phyloP scores from a whole-genome alignment of 1,284 basidiomycete genomes.

The Fomitiporia mediterranea region DNA sequence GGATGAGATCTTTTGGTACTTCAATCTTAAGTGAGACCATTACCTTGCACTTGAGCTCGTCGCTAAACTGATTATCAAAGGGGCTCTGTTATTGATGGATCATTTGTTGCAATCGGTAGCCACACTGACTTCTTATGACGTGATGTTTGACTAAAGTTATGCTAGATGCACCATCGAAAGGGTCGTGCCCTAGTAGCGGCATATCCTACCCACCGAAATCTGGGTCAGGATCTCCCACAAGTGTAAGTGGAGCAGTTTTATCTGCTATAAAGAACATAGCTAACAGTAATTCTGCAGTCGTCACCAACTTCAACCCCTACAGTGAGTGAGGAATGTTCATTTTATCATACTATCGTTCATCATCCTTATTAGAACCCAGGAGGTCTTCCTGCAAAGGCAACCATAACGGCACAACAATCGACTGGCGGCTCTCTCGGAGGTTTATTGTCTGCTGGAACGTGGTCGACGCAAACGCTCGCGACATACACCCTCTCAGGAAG shows the following conservation, averaged over 20 bases:
- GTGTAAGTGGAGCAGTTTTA: conserved; percentile 20
- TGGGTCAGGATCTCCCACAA: conserved; percentile 28
- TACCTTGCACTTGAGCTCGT: not conserved
- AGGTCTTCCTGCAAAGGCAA: conserved; percentile 21
- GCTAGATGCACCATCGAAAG: conserved; percentile 47
- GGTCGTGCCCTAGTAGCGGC: conserved; percentile 51
- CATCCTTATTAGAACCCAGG: conserved; percentile 2
- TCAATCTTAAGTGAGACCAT: conserved; percentile 41
- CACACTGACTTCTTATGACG: not conserved
- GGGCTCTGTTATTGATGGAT: conserved; percentile 63
- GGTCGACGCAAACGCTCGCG: conserved; percentile 48
- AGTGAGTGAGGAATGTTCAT: conserved; percentile 2
- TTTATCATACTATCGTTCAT: not conserved
- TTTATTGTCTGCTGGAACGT: conserved; percentile 43
- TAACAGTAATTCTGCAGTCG: not conserved
- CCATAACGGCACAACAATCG: conserved; percentile 17
- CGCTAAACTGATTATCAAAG: conserved; percentile 13
- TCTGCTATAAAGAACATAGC: not conserved
- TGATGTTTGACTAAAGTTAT: not conserved
- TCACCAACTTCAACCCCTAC: conserved; percentile 15
- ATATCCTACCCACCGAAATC: conserved; percentile 63
- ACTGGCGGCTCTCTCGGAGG: conserved; percentile 34
- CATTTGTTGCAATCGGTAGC: conserved; percentile 56
- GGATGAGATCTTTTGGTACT: conserved; percentile 61
- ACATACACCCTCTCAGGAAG: conserved; percentile 40